phyloP scores from a whole-genome alignment of 108 stramenopile species.

The Skeletonema menzelii region DNA sequence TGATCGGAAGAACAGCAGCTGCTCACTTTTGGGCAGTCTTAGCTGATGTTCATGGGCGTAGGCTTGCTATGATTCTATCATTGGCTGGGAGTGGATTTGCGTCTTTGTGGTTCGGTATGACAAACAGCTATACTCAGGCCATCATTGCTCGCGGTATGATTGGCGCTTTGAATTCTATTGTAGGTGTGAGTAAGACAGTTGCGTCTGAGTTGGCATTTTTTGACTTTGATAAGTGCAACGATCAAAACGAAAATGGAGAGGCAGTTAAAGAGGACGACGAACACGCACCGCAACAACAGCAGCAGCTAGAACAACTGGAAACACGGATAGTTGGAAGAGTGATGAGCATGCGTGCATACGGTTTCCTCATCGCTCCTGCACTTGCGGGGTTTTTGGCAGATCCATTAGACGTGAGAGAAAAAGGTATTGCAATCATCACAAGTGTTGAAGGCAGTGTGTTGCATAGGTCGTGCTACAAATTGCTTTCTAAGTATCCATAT shows the following conservation, averaged over 20 bases:
- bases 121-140: constrained; percentile 49
- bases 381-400: constrained; percentile 63
- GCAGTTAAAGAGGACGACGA: neutral
- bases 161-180: constrained; percentile 59
- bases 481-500: constrained; percentile 54
- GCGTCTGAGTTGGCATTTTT: constrained; percentile 53
- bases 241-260: neutral
- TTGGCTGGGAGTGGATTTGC: constrained; percentile 46
- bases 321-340: constrained; percentile 54
- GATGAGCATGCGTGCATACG: constrained; percentile 58
- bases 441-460: constrained; percentile 3
- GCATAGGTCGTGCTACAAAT: neutral
- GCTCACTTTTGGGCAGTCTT: constrained; percentile 59
- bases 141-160: constrained; percentile 49
- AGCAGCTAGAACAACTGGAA: constrained; percentile 37
- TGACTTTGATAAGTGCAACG: constrained; percentile 19
- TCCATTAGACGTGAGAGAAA: constrained; percentile 50
- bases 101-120: constrained; percentile 64
- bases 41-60: constrained; percentile 70
- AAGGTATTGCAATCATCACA: constrained; percentile 1
- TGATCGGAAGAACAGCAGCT: constrained; percentile 58
- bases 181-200: constrained; percentile 58
- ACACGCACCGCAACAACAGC: constrained; percentile 5
- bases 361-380: constrained; percentile 63
- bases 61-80: constrained; percentile 48